These are phyloP conservation scores for Suillus clintonianus DNA, from an alignment of 768 basidiomycete genomes.

Conservation along the genomic window DNA sequence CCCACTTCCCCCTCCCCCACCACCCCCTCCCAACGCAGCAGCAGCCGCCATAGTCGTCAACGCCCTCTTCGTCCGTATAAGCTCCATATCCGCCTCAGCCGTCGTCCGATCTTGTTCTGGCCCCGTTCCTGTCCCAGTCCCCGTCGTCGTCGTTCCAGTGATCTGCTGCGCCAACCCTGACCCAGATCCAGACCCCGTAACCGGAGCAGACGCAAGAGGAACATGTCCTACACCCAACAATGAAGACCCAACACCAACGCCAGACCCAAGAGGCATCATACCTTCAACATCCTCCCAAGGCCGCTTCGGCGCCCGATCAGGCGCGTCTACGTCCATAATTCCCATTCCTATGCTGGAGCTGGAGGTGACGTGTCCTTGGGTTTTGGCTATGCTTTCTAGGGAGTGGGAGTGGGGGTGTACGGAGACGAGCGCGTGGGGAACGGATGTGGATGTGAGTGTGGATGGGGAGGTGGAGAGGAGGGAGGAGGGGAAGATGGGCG, in stretches of 20 bases:
- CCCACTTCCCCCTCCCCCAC: conserved; percentile 27
- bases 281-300: conserved; percentile 71
- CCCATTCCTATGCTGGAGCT: conserved; percentile 3
- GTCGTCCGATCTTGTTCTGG: conserved; percentile 50
- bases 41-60: conserved; percentile 61
- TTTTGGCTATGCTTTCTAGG: not conserved
- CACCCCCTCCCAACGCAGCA: conserved; percentile 39
- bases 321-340: conserved; percentile 26
- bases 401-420: conserved; percentile 6
- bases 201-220: not conserved
- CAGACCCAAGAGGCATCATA: conserved; percentile 21
- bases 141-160: not conserved
- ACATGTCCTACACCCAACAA: not conserved
- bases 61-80: conserved; percentile 81
- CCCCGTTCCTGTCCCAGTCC: not conserved
- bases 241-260: not conserved
- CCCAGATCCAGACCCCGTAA: too few relatives aligned
- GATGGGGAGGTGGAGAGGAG: conserved; percentile 17
- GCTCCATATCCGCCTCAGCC: conserved; percentile 84
- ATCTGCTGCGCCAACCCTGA: not conserved
- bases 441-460: not conserved
- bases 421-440: conserved; percentile 13
- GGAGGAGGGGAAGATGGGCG: conserved; percentile 16
- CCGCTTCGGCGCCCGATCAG: conserved; percentile 69
- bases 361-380: not conserved